Base-by-base conservation (phyloP, 148 eudicot genomes). In the Amaranthus hypochondriacus region DNA sequence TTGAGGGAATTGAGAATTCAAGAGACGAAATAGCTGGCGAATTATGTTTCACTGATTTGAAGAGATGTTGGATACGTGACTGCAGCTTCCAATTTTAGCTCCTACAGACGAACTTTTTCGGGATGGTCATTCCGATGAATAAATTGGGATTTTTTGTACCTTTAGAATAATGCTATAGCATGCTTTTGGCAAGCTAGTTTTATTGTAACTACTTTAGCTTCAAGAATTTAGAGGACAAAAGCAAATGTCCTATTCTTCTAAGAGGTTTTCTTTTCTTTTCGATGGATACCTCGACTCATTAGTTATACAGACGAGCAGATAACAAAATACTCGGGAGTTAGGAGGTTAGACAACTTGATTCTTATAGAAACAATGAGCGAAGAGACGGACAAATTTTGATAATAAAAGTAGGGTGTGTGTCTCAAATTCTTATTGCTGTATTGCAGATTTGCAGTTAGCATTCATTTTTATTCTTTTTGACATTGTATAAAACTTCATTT, bases 251-350 rank as follows among this genome's bases (percentile, higher is more conserved):
- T 49, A 67, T 67, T 15, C 13, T 66, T 48, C 49, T 7, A 48
- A 6, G 39, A 28, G 47, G n/a, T 3, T 49, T 1, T 15, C 2
- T 50, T 44, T 14, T 67, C 56, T 49, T 49, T 67, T 15, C 18
- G 69, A 66, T 48, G 18, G 68, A 65, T 49, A 66, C 6, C 49
- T 66, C 7, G 9, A 11, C 54, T 28, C 39, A 28, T 28, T 66
- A 66, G 69, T 66, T 48, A 48, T 54, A 66, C 54, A 49, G 68
- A 65, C 28, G 28, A n/a, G 69, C 69, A 66, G 14, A 48, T 48
- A 48, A 49, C 53, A 48, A 48, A 66, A 28, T 66, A 49, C 55
- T 48, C 39, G 18, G 18, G 18, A 18, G 18, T 18, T 18, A 66
- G 18, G 39, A 66, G 49, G 42, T 13, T 66, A 66, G 69, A n/a